Conservation (phyloP, 176 grass and related monocot species). For the Typha latifolia region DNA sequence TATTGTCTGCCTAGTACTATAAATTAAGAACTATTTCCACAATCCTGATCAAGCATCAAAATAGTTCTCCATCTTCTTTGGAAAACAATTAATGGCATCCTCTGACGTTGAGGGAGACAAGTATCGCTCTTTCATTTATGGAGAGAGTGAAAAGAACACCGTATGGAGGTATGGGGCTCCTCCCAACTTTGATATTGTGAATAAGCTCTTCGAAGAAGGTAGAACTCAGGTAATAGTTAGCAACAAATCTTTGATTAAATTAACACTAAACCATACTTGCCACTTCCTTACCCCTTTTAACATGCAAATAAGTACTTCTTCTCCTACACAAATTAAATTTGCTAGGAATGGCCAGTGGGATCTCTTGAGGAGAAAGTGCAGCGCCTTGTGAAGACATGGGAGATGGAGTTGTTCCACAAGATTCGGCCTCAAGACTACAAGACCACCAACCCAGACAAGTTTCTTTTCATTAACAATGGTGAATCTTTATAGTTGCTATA, state of each 20-base stretch:
- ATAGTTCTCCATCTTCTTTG: too few species aligned
- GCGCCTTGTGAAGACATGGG: constrained; percentile 59
- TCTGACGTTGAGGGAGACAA: constrained; percentile 31
- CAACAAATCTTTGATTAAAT: too few species aligned
- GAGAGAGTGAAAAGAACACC: constrained; percentile 53
- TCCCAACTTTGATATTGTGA: constrained; percentile 55
- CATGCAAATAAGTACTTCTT: too few species aligned
- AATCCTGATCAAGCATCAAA: too few species aligned
- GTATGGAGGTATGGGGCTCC: constrained; percentile 51
- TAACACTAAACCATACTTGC: too few species aligned
- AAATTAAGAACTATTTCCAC: too few species aligned
- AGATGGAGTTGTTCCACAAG: constrained; percentile 75
- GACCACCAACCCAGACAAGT: constrained; percentile 14
- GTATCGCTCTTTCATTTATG: constrained; percentile 59
- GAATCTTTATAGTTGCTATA: not conserved
- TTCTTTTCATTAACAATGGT: constrained; percentile 45
- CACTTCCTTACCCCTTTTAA: too few species aligned
- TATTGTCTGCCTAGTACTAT: too few species aligned
- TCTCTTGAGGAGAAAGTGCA: constrained; percentile 66
- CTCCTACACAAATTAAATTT: too few species aligned
- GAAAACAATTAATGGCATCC: constrained; percentile 12
- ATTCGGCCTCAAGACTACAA: constrained; percentile 47
- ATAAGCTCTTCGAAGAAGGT: constrained; percentile 72
- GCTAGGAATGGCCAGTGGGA: constrained; percentile 43
- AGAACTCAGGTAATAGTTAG: constrained; percentile 31